Percentiles rank a stretch among this genome's conserved stretches.
Conservation (phyloP, 164 flowering plant species). For the Nymphaea colorata region DNA sequence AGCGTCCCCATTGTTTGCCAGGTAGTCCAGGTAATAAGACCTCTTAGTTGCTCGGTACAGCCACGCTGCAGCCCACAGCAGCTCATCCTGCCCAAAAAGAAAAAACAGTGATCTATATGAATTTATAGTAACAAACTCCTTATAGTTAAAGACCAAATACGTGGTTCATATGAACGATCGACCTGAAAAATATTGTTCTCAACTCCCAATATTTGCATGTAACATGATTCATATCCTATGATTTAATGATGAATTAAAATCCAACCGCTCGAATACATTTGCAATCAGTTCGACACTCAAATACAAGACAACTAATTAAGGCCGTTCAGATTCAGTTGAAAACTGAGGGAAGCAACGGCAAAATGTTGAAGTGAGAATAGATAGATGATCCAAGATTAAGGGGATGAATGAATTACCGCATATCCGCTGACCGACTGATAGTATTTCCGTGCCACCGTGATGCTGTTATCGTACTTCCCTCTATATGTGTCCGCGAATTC, state of each 20-base stretch:
- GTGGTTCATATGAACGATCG: background rate
- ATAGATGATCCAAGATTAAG: no score
- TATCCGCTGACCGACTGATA: constrained; percentile 72
- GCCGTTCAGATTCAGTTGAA: no score
- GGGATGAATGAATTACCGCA: constrained; percentile 21
- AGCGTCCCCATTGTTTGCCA: constrained; percentile 54
- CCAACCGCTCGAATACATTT: no score
- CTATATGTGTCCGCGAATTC: constrained; percentile 67
- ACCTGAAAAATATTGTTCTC: no score
- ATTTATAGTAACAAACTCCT: background rate
- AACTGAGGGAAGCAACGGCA: no score
- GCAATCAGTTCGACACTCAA: no score
- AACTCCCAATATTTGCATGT: no score
- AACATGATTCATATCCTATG: no score
- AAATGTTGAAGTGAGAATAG: no score
- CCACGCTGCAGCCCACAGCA: constrained; percentile 94
- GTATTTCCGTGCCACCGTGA: constrained; percentile 47
- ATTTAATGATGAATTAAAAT: no score
- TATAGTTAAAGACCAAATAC: background rate
- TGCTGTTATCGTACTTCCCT: constrained; percentile 69
- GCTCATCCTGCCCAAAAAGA: constrained; percentile 49
- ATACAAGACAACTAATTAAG: no score
- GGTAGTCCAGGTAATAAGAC: constrained; percentile 50
- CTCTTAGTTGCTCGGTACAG: constrained; percentile 59
- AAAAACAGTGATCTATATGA: background rate